Base-by-base conservation (phyloP, 352 stramenopile genomes). In the Pythium pyrilobum region DNA sequence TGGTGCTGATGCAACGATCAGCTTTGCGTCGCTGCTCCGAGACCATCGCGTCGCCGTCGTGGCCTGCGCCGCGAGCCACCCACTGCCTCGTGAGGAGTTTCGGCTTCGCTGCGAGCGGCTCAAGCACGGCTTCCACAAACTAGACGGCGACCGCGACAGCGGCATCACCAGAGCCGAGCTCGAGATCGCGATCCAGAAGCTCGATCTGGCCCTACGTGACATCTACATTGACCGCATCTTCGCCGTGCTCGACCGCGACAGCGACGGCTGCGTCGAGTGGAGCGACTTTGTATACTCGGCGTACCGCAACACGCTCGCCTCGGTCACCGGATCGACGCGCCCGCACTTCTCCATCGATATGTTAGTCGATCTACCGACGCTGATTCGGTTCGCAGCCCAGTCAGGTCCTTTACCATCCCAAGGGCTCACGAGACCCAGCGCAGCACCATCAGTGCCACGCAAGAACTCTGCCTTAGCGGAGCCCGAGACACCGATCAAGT, bases 181-280 rank as follows among this genome's bases (percentile, higher is more conserved):
- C 5, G 69, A 83, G 56, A 83, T 80, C 45, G 72, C 72, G 21
- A 51, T 77, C n/a, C 70, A 83, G 29, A 83, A 83, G 52, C 60
- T 83, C 12, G 63, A 66, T n/a, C n/a, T 71, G 6, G 44, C 67
- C 0, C 32, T 77, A 2, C 49, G 36, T 5, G 72, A 80, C 31
- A 56, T 56, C 18, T 59, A 79, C 3, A 47, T 79, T 8, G 45
- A 70, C 28, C 24, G 11, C 2, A 64, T 77, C 36, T 57, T 71
- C n/a, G 5, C n/a, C 4, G 49, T 68, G 11, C 56, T 82, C 4
- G 72, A 82, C 27, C 52, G 67, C 1, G 71, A 75, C 50, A 25
- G 38, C 0, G 59, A 77, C 40, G 69, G 67, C 8, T 51, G 16
- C 12, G 62, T 82, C 27, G 67, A 82, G 23, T 82, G 67, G 69